phyloP scores from a whole-genome alignment of 768 basidiomycete genomes.

The Agaricus blazei region DNA sequence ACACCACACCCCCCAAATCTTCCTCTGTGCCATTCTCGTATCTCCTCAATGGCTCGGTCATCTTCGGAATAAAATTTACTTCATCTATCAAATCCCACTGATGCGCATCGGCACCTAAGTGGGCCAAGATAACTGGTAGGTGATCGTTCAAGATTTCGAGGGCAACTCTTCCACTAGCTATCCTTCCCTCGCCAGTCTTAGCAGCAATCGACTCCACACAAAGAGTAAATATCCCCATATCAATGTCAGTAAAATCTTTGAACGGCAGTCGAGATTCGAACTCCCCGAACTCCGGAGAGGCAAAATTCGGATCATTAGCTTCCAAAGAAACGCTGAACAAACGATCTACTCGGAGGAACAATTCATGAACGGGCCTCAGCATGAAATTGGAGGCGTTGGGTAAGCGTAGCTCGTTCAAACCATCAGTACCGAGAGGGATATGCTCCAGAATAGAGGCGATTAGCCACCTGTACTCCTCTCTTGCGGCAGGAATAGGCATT shows the following conservation, averaged over 20 bases:
- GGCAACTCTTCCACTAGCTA: background rate
- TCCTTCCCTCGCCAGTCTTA: background rate
- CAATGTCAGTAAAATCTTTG: background rate
- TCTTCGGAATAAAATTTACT: background rate
- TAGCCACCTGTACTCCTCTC: background rate
- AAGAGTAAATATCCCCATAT: slow-evolving; percentile 1
- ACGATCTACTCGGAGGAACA: background rate
- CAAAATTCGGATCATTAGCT: background rate
- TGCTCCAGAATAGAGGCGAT: background rate
- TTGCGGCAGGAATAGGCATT: background rate
- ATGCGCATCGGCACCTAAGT: background rate
- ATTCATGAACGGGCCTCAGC: background rate
- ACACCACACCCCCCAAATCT: background rate
- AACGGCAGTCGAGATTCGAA: background rate
- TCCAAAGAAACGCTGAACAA: background rate
- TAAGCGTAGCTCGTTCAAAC: background rate
- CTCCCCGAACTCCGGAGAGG: background rate
- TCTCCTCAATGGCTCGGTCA: background rate
- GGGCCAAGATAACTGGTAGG: background rate
- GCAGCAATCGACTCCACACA: background rate
- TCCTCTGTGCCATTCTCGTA: background rate
- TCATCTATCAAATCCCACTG: slow-evolving; percentile 1
- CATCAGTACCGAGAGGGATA: background rate
- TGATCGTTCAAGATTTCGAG: slow-evolving; percentile 1
- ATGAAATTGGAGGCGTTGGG: slow-evolving; percentile 1